Evolutionary conservation across 2,329 filamentous ascomycete genomes (phyloP).

Genomic region (Alternaria sp.): DNA sequence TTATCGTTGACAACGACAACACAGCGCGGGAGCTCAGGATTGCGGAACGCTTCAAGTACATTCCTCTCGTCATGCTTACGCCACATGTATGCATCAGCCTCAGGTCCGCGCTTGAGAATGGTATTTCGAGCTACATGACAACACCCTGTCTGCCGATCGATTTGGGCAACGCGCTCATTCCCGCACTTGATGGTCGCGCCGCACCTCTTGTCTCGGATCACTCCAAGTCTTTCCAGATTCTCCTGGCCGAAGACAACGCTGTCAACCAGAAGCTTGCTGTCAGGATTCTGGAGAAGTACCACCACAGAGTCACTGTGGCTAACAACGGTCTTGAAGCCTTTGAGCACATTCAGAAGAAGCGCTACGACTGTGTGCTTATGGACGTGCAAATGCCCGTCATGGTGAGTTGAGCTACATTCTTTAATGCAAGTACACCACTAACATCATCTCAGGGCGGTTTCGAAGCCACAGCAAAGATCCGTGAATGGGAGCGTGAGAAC

Average conservation of each 20-base stretch:
- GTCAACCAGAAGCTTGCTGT: slow-evolving; percentile 96
- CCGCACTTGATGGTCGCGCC: slow-evolving; percentile 89
- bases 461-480: slow-evolving; percentile 94
- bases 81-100: slow-evolving; percentile 89
- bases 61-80: slow-evolving; percentile 90
- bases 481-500: slow-evolving; percentile 87
- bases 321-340: slow-evolving; percentile 94
- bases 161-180: slow-evolving; percentile 93
- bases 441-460: slow-evolving; percentile 77
- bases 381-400: slow-evolving; percentile 99
- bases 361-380: slow-evolving; percentile 97
- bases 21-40: slow-evolving; percentile 85
- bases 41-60: slow-evolving; percentile 96
- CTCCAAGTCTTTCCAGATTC: slow-evolving; percentile 92
- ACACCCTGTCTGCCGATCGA: slow-evolving; percentile 94
- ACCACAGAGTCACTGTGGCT: slow-evolving; percentile 89
- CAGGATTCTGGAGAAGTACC: slow-evolving; percentile 97
- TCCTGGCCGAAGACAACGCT: slow-evolving; percentile 94
- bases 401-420: slow-evolving; percentile 59
- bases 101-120: slow-evolving; percentile 90
- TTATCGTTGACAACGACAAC: slow-evolving; percentile 92
- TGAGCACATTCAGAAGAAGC: slow-evolving; percentile 87
- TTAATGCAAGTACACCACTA: slow-evolving; percentile 35
- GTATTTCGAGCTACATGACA: slow-evolving; percentile 99
- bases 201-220: slow-evolving; percentile 92